Conservation (phyloP, 2,329 filamentous ascomycete species). For the Calycina marina region DNA sequence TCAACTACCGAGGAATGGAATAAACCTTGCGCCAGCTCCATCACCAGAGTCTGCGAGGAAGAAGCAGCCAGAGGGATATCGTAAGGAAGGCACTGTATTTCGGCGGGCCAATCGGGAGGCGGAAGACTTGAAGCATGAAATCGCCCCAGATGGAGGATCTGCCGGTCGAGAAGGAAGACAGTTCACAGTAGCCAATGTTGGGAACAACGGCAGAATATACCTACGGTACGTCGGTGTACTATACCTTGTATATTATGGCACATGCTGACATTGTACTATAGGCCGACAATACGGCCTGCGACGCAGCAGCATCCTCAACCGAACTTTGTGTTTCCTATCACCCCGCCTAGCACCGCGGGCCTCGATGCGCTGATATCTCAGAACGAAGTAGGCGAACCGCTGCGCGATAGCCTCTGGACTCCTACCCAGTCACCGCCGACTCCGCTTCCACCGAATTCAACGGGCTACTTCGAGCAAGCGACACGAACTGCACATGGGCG, state of each 20-base stretch:
- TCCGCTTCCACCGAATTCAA: slow-evolving; percentile 28
- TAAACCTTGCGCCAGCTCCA: slow-evolving; percentile 15
- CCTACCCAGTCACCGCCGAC: slow-evolving; percentile 19
- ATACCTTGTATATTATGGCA: slow-evolving; percentile 3
- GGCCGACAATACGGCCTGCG: slow-evolving; percentile 45
- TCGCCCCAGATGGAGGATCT: slow-evolving; percentile 44
- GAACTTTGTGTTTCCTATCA: slow-evolving; percentile 43
- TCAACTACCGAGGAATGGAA: slow-evolving; percentile 6
- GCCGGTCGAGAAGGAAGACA: slow-evolving; percentile 29
- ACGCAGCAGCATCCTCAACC: slow-evolving; percentile 48
- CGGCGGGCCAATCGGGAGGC: slow-evolving; percentile 14
- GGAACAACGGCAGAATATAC: slow-evolving; percentile 72
- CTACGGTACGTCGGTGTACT: slow-evolving; percentile 41
- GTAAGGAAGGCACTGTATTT: slow-evolving; percentile 18
- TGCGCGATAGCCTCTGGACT: slow-evolving; percentile 20
- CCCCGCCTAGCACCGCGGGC: slow-evolving; percentile 43
- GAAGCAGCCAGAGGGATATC: slow-evolving; percentile 17
- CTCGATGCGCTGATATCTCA: slow-evolving; percentile 31
- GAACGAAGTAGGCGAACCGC: slow-evolving; percentile 15
- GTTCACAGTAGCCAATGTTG: slow-evolving; percentile 70
- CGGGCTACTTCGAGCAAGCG: slow-evolving; percentile 9
- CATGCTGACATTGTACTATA: slow-evolving; percentile 22
- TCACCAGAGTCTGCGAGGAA: slow-evolving; percentile 13
- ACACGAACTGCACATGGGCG: slow-evolving; percentile 11
- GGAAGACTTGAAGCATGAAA: slow-evolving; percentile 39